A percentile compares a stretch with the other conserved stretches of the same genome.
phyloP scores from a whole-genome alignment of 2,329 filamentous ascomycete genomes.

The Aspergillus sp. region DNA sequence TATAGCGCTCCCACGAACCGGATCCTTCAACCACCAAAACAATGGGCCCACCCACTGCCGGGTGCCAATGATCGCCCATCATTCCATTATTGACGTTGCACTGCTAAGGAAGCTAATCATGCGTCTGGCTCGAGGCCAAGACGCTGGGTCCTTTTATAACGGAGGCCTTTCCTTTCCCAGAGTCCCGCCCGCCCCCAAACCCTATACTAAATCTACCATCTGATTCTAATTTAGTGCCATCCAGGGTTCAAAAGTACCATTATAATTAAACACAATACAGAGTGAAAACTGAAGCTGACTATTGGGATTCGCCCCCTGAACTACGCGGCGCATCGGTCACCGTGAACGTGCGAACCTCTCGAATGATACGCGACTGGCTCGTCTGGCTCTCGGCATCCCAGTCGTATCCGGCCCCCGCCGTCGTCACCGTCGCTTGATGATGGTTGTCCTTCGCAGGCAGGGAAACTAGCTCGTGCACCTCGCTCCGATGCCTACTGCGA shows the following conservation, averaged over 20 bases:
- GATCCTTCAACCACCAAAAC: not conserved
- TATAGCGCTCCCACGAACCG: not conserved
- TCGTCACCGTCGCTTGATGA: slow-evolving; percentile 16
- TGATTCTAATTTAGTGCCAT: not conserved
- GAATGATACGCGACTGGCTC: slow-evolving; percentile 28
- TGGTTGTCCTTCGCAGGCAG: slow-evolving; percentile 11
- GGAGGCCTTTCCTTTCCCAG: not conserved
- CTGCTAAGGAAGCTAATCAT: not conserved
- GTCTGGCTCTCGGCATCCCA: slow-evolving; percentile 26
- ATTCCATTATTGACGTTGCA: not conserved
- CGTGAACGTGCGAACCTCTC: slow-evolving; percentile 24
- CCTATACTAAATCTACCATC: not conserved
- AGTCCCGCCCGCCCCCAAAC: not conserved
- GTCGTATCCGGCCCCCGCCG: slow-evolving; percentile 12
- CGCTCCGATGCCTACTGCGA: slow-evolving; percentile 6
- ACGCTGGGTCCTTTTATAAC: not conserved
- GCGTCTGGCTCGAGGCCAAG: not conserved
- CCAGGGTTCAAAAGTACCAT: not conserved
- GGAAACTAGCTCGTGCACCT: slow-evolving; percentile 16
- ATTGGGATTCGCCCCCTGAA: not conserved
- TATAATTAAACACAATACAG: not conserved
- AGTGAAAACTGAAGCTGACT: not conserved
- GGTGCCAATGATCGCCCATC: not conserved
- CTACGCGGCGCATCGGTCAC: slow-evolving; percentile 18
- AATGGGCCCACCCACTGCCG: not conserved